Evolutionary conservation across 495 filamentous ascomycete species (phyloP), one percentile per base, ranked within the genome.

Genomic region (Aspergillus asperescens): DNA sequence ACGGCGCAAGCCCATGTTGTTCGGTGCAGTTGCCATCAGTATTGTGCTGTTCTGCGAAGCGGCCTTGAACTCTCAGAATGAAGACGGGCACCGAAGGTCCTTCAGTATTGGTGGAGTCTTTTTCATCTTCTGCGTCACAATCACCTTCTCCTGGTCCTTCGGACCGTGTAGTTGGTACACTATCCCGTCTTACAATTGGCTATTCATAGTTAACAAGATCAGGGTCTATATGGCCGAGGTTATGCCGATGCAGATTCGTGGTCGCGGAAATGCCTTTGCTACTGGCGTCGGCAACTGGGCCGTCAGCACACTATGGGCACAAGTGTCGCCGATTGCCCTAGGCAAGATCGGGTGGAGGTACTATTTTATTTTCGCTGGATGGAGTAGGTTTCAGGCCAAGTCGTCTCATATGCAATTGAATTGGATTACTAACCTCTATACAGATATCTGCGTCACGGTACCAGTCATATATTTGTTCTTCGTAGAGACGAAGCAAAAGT

Each of bases 401-500:
- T 47, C 15, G 12, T 12, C 13, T 18, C 40, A 16, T 32, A 23
- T 0, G 7, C 7, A 22, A 15, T n/a, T n/a, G n/a, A n/a, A n/a
- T n/a, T n/a, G 13, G 18, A 50, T 12, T 25, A 20, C 31, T 48
- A 37, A 47, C 15, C 5, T 2, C n/a, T 37, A 23, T 27, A 25
- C 56, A 67, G 69, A 73, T 59, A 42, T 68, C 7, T 62, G 55
- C 29, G 44, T 73, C 52, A 53, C 66, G 9, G 38, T 71, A 37
- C 65, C 66, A 0, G 65, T 72, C 0, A 69, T 83, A 7, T 80
- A 70, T 57, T 72, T 81, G 60, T 66, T 77, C 29, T 81, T 80
- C 59, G 73, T 72, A 39, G 78, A 83, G 59, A 81, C 78, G 0
- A 81, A 78, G 43, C 72, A 76, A 45, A 66, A 81, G 31, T 71